These are phyloP conservation scores for Yamadazyma phyllophila DNA, from an alignment of 805 yeast species.

Conservation along the genomic window DNA sequence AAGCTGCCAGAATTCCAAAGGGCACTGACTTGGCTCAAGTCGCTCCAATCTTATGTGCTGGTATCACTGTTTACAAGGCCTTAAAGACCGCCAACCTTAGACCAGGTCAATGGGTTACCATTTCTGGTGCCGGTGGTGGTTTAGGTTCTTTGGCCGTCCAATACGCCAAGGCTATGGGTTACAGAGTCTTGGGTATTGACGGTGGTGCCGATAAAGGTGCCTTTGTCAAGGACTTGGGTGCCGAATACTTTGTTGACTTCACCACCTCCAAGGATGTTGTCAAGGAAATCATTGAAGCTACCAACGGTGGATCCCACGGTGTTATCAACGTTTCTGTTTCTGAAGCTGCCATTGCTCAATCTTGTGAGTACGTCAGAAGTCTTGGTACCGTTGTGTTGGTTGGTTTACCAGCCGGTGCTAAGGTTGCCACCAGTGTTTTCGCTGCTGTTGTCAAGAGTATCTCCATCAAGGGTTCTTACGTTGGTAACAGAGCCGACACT, in stretches of 20 bases:
- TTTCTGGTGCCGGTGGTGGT: conserved; percentile 83
- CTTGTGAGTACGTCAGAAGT: conserved; percentile 39
- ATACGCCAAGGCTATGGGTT: conserved; percentile 75
- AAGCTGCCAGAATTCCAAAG: conserved; percentile 57
- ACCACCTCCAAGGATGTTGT: conserved; percentile 49
- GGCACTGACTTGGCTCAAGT: conserved; percentile 55
- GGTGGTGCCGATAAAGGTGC: conserved; percentile 71
- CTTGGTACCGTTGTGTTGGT: conserved; percentile 44
- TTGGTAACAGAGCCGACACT: conserved; percentile 47
- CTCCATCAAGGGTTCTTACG: conserved; percentile 42
- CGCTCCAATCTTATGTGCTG: conserved; percentile 67
- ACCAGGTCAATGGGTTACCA: conserved; percentile 72
- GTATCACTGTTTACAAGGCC: conserved; percentile 68
- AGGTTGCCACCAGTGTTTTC: conserved; percentile 39
- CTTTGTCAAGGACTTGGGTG: conserved; percentile 55
- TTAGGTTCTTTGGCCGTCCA: conserved; percentile 74
- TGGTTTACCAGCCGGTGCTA: conserved; percentile 46
- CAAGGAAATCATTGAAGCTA: conserved; percentile 42
- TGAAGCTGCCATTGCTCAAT: conserved; percentile 48
- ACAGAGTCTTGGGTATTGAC: conserved; percentile 65
- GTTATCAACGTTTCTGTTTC: conserved; percentile 51
- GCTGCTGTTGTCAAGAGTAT: conserved; percentile 40
- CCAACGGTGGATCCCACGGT: conserved; percentile 62
- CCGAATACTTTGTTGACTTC: conserved; percentile 61
- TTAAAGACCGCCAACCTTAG: conserved; percentile 53